phyloP scores from a whole-genome alignment of 2,329 filamentous ascomycete species.

The Paramyrothecium roridum region DNA sequence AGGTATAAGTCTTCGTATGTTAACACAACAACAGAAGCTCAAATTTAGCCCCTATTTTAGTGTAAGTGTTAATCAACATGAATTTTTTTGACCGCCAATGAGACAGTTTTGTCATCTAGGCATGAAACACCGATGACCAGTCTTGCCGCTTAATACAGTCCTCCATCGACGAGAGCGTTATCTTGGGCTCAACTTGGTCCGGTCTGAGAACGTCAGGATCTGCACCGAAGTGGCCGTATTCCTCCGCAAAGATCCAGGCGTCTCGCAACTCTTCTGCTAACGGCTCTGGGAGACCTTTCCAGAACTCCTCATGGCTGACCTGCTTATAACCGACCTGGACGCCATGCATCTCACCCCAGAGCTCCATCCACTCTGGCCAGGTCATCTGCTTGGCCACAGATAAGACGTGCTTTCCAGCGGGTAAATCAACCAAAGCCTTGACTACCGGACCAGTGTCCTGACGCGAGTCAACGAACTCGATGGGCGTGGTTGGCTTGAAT shows the following conservation, averaged over 20 bases:
- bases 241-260: not conserved
- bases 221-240: not conserved
- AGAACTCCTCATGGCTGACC: not conserved
- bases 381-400: slow-evolving; percentile 17
- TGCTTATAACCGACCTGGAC: not conserved
- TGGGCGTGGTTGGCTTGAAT: slow-evolving; percentile 3
- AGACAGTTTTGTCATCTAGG: no score
- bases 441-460: slow-evolving; percentile 18
- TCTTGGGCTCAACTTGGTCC: not conserved
- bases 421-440: slow-evolving; percentile 15
- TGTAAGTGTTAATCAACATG: no score
- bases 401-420: slow-evolving; percentile 14
- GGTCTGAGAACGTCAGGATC: not conserved
- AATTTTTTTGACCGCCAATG: no score
- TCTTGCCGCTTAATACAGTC: not conserved
- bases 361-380: not conserved
- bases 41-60: no score
- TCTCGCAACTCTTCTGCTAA: not conserved
- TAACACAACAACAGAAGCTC: no score
- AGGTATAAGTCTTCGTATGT: no score
- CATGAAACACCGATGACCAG: not conserved
- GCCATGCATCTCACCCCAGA: not conserved
- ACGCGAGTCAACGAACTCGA: slow-evolving; percentile 15
- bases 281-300: not conserved
- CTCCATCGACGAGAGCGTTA: not conserved